phyloP scores from a whole-genome alignment of 208 protist genomes.

The Crithidia expoeki region DNA sequence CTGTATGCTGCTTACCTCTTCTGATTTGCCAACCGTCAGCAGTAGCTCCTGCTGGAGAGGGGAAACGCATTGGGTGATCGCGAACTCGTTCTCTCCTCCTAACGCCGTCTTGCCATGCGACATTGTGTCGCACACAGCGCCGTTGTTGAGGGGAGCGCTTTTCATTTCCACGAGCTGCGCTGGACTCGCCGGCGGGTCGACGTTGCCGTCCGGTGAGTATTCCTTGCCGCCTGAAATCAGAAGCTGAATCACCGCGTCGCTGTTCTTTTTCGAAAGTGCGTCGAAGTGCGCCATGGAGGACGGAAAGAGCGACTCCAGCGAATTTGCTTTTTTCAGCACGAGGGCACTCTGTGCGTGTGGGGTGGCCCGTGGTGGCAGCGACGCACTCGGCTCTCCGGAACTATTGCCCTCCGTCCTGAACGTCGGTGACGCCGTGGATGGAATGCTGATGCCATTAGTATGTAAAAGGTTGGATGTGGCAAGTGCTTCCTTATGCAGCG shows the following conservation, averaged over 20 bases:
- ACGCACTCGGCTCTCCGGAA: slow-evolving; percentile 5
- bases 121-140: not conserved
- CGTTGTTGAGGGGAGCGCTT: not conserved
- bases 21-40: not conserved
- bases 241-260: slow-evolving; percentile 5
- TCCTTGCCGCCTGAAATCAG: not conserved
- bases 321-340: not conserved
- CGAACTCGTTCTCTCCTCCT: not conserved
- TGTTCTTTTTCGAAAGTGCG: not conserved
- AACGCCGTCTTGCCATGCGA: not conserved
- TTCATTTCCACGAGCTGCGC: no score
- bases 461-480: not conserved
- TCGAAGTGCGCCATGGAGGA: not conserved
- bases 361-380: not conserved
- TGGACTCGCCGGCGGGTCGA: not conserved
- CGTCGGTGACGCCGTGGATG: not conserved
- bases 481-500: not conserved
- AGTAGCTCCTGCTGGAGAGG: not conserved
- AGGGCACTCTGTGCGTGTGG: slow-evolving; percentile 6
- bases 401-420: not conserved
- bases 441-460: not conserved
- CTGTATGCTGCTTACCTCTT: not conserved
- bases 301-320: not conserved
- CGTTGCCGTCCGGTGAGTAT: not conserved
- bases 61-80: not conserved